Base-by-base conservation (phyloP, 2,329 filamentous ascomycete species). In the Simplicillium sp. region DNA sequence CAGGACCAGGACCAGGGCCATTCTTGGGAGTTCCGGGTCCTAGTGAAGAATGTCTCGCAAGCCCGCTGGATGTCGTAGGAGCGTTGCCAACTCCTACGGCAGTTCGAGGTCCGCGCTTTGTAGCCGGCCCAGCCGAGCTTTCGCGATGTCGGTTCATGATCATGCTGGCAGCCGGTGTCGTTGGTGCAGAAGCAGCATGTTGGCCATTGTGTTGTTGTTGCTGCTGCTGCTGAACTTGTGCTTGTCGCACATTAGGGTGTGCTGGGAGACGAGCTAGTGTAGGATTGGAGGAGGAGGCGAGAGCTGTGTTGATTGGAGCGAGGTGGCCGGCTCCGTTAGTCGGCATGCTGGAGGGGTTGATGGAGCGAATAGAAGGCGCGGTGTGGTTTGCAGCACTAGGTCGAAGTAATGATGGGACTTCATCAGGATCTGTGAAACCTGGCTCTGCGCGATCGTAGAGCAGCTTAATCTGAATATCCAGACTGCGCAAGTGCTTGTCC, bases 401-500 rank as follows among this genome's bases (percentile, higher is more conserved):
- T 25, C 75, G 72, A n/a, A 82, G 59, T 6, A 80, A 61, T 2
- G 78, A 82, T 20, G 78, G 78, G 8, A 81, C 66, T 54, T 78
- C 75, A 50, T 81, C 77, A 29, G 75, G 73, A 41, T 82, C 73
- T 44, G 63, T 71, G 51, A 80, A 80, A 42, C 75, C 75, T 31
- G 74, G 74, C 50, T 82, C 78, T 48, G 66, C 67, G 51, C 76
- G 68, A 47, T 81, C 77, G 57, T 75, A 73, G 18, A 82, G 63
- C 36, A 68, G 60, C 52, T 82, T 81, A 49, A 82, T 71, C 52
- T 81, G 75, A 38, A 66, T 56, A 51, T 84, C 84, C 56, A 74
- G 80, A 56, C 66, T 75, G 55, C 65, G 73, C 50, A 69, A 68
- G 62, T 82, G 78, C 51, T 80, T 80, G 54, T 82, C 77, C 54